phyloP scores from a whole-genome alignment of 148 eudicot genomes.

The Polygonum aviculare region DNA sequence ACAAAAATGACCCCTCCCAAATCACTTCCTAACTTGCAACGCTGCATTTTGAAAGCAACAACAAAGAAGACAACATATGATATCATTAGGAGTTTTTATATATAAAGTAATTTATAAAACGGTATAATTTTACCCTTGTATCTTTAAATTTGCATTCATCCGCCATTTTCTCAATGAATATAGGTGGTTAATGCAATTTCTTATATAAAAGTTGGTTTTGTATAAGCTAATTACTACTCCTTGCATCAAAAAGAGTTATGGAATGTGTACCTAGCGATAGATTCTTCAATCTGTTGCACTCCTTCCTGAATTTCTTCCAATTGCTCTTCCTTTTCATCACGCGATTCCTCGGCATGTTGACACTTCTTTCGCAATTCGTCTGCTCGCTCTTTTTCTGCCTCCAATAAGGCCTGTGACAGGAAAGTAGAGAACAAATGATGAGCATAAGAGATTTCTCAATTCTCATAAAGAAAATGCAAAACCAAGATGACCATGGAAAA shows the following conservation, averaged over 20 bases:
- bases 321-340: slow-evolving; percentile 57
- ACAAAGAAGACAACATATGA: slow-evolving; percentile 43
- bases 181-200: too few species aligned
- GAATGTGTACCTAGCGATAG: slow-evolving; percentile 55
- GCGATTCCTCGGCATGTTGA: slow-evolving; percentile 52
- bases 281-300: slow-evolving; percentile 77
- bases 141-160: too few species aligned
- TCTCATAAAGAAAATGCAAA: too few species aligned
- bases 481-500: not conserved
- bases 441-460: not conserved
- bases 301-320: slow-evolving; percentile 81
- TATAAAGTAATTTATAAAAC: not conserved
- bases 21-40: slow-evolving; percentile 78
- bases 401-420: slow-evolving; percentile 43
- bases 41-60: slow-evolving; percentile 87
- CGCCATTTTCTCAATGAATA: too few species aligned
- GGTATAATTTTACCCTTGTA: too few species aligned
- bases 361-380: slow-evolving; percentile 58
- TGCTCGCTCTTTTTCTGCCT: slow-evolving; percentile 60
- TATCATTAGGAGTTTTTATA: slow-evolving; percentile 15
- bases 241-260: not conserved
- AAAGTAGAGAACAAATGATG: not conserved
- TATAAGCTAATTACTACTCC: too few species aligned
- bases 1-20: slow-evolving; percentile 87
- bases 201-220: too few species aligned